phyloP scores from a whole-genome alignment of 2,329 filamentous ascomycete species.

The Penicillium sp. region DNA sequence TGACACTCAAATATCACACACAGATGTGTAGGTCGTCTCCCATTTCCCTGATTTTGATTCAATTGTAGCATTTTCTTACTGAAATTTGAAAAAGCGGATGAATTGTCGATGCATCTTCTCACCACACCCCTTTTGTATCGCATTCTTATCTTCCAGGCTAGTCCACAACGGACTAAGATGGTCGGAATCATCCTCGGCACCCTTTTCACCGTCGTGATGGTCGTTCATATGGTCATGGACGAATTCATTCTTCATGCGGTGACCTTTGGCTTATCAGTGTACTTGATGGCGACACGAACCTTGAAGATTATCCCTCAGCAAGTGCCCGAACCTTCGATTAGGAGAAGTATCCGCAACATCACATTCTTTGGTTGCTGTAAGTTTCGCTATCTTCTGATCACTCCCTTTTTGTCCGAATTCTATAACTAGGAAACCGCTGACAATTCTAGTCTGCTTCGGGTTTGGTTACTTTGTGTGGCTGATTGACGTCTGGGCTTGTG shows the following conservation, averaged over 20 bases:
- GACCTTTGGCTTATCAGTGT: slow-evolving; percentile 36
- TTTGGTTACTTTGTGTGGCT: slow-evolving; percentile 44
- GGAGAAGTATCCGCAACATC: slow-evolving; percentile 19
- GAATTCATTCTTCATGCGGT: slow-evolving; percentile 44
- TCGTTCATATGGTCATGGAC: slow-evolving; percentile 45
- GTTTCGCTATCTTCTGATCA: background rate
- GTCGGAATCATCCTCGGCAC: slow-evolving; percentile 20
- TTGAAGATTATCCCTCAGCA: slow-evolving; percentile 34
- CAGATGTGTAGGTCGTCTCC: slow-evolving; percentile 29
- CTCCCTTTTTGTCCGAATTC: too few species aligned
- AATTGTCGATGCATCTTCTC: slow-evolving; percentile 44
- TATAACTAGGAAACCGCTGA: background rate
- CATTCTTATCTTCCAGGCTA: slow-evolving; percentile 37
- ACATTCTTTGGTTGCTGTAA: slow-evolving; percentile 27
- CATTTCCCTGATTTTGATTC: background rate
- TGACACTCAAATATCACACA: slow-evolving; percentile 34
- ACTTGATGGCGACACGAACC: slow-evolving; percentile 34
- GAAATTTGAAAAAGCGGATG: slow-evolving; percentile 32
- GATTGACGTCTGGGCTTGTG: slow-evolving; percentile 40
- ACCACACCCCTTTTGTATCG: slow-evolving; percentile 44
- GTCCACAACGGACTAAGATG: slow-evolving; percentile 21
- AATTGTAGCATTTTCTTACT: background rate
- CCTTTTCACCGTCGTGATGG: slow-evolving; percentile 37
- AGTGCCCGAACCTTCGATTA: slow-evolving; percentile 27
- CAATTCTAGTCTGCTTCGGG: slow-evolving; percentile 31